These are phyloP conservation scores for Alternaria novae-zelandiae DNA, from an alignment of 2,329 filamentous ascomycete species.

Conservation along the genomic window DNA sequence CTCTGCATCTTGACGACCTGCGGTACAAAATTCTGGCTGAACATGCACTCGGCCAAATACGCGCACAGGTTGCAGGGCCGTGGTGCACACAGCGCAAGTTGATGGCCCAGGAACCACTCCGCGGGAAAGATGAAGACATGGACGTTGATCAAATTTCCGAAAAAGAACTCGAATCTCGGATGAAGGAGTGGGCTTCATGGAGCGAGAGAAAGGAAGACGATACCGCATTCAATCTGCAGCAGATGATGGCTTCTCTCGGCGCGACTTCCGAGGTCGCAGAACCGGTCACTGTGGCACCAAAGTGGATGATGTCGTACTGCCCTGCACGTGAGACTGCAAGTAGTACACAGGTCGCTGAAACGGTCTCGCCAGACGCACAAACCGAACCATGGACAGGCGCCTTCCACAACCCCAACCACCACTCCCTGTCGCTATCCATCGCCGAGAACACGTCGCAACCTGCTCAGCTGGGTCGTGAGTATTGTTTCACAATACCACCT, in stretches of 20 bases:
- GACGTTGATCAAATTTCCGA: constrained; percentile 29
- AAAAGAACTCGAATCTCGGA: constrained; percentile 35
- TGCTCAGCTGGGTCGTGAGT: constrained; percentile 14
- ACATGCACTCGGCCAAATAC: constrained; percentile 47
- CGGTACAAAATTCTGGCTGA: constrained; percentile 47
- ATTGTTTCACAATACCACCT: constrained; percentile 57
- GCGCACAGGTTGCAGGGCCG: constrained; percentile 25
- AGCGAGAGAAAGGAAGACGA: constrained; percentile 31
- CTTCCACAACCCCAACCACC: constrained; percentile 38
- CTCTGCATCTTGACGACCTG: constrained; percentile 6
- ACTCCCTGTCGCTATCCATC: constrained; percentile 35
- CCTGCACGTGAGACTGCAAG: constrained; percentile 24
- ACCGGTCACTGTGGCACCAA: constrained; percentile 24
- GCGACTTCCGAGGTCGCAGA: constrained; percentile 28
- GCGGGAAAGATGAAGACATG: constrained; percentile 18
- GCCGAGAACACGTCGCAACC: constrained; percentile 12
- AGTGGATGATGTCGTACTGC: constrained; percentile 35
- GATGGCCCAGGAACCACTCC: constrained; percentile 23
- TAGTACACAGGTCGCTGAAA: constrained; percentile 12
- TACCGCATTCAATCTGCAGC: constrained; percentile 37
- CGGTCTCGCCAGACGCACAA: constrained; percentile 6
- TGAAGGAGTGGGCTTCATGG: constrained; percentile 38
- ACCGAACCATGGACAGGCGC: constrained; percentile 35
- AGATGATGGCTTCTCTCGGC: constrained; percentile 45
- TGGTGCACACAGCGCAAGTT: constrained; percentile 38